phyloP scores from a whole-genome alignment of 2,329 filamentous ascomycete species.

The Neofusicoccum parvum region DNA sequence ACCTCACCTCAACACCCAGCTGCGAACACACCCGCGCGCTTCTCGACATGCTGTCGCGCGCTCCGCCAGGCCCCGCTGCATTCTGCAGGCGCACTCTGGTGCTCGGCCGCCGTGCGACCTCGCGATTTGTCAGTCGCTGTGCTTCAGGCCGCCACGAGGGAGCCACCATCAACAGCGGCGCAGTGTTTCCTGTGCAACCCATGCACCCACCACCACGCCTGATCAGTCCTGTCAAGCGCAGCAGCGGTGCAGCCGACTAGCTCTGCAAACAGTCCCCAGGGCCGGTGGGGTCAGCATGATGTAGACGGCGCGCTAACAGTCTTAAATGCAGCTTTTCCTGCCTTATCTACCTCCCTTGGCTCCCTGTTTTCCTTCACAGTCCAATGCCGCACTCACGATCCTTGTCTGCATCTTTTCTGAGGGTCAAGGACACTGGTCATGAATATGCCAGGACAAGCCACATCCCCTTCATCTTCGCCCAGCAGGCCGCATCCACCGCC shows the following conservation, averaged over 20 bases:
- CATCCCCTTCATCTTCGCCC: conserved; percentile 20
- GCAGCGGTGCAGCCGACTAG: not conserved
- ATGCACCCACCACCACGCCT: too few species aligned
- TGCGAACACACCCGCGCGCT: too few species aligned
- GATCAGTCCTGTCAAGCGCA: too few species aligned
- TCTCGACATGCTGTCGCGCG: too few species aligned
- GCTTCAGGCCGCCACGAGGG: too few species aligned
- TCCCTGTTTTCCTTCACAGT: not conserved
- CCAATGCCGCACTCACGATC: not conserved
- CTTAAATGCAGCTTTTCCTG: not conserved
- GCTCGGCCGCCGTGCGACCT: too few species aligned
- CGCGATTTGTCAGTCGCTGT: too few species aligned
- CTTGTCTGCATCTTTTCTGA: not conserved
- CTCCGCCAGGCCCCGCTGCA: not conserved
- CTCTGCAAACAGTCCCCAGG: not conserved
- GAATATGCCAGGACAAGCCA: conserved; percentile 18
- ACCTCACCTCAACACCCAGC: too few species aligned
- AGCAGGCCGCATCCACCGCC: conserved; percentile 16
- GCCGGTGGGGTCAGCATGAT: not conserved
- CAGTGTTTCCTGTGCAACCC: not conserved
- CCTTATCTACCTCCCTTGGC: too few species aligned
- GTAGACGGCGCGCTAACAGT: not conserved
- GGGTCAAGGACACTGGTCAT: conserved; percentile 18
- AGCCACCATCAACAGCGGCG: too few species aligned
- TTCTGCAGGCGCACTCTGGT: not conserved